phyloP scores from a whole-genome alignment of 768 basidiomycete genomes.

The Amanita molliuscula region DNA sequence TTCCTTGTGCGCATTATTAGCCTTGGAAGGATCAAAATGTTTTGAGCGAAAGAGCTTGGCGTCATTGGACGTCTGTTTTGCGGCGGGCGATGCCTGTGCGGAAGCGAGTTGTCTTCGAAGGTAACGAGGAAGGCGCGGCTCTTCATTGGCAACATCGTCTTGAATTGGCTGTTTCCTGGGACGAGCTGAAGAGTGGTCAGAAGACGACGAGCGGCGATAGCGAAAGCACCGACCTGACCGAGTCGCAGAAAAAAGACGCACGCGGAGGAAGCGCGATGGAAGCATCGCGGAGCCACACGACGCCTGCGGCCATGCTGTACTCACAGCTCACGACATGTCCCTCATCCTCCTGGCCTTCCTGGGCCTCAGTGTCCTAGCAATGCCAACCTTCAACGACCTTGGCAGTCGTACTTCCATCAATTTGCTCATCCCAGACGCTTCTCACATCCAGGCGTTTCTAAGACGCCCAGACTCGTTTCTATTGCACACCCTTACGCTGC shows the following conservation, averaged over 20 bases:
- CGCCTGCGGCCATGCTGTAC: not conserved
- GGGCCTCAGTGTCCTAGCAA: constrained; percentile 16
- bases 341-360: constrained; percentile 14
- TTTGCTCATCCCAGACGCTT: constrained; percentile 31
- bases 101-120: constrained; percentile 16
- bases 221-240: not conserved
- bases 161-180: not conserved
- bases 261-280: not conserved
- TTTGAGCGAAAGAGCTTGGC: constrained; percentile 24
- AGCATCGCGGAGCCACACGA: not conserved
- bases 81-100: constrained; percentile 1
- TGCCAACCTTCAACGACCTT: constrained; percentile 31
- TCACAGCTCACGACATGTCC: not conserved
- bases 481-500: not conserved
- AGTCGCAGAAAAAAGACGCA: not conserved
- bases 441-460: constrained; percentile 28
- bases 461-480: constrained; percentile 9
- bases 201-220: not conserved
- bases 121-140: constrained; percentile 17
- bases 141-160: not conserved
- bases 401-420: constrained; percentile 23
- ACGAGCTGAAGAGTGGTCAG: not conserved
- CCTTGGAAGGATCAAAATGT: constrained; percentile 25
- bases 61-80: constrained; percentile 8
- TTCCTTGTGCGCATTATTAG: constrained; percentile 12